Evolutionary conservation across 805 yeast species (phyloP), one percentile per base, ranked within the genome.

Genomic region (Ogataea wickerhamii): DNA sequence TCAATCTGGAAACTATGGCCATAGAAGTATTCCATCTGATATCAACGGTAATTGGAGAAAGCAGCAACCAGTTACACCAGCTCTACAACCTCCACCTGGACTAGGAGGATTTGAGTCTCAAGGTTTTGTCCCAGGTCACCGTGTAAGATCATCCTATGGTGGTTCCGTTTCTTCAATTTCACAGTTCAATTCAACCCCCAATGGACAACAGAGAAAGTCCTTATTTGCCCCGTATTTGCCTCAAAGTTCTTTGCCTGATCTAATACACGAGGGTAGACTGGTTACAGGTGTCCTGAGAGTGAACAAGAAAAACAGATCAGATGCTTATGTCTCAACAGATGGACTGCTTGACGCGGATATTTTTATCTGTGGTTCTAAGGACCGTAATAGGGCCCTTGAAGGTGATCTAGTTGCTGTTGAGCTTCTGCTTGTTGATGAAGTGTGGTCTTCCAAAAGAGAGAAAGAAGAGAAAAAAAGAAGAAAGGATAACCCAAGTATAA

Each of bases 271-370:
- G 47, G 98, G 98, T 16, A 77, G 88, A 47, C 70, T 93, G 37
- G 98, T 93, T 6, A 82, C 95, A 3, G 98, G 98, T 52, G 83
- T 82, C 19, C 69, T 93, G 52, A 76, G 98, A 48, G 98, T 93
- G 30, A 93, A 93, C 66, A 89, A 88, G 63, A 93, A 93, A 63
- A 93, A 93, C 61, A 74, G 98, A 53, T 87, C 96, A 1, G 98
- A 93, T 64, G 98, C 98, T 0, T 93, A 94, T 64, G 98, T 93
- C n/a, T 80, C 96, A 5, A 91, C 98, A 1, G 97, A 89, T 60
- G 96, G 96, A 1, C 74, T 89, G 22, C 73, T 93, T 46, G 98
- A 93, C 63, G 95, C 98, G 0, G 98, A 93, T 62, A 87, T 93
- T 44, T 93, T 88, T 57, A 93, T 93, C 49, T 93, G 98, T 68